Percentiles rank a stretch among this genome's conserved stretches.
Conservation (phyloP, 1,284 basidiomycete species). For the Cryptococcus hybrid region DNA sequence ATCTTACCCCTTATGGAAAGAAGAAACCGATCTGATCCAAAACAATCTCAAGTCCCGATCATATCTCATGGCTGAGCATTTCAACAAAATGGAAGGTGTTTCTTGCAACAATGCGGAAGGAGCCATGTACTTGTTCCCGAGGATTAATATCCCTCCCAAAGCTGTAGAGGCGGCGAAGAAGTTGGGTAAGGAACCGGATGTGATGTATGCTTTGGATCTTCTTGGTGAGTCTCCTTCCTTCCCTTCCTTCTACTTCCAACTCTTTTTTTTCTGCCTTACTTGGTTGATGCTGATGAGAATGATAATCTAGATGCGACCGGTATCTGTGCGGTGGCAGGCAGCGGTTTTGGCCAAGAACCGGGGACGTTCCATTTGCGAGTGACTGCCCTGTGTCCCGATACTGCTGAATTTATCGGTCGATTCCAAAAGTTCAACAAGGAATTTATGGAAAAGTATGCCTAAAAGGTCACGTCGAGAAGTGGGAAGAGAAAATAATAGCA, state of each 20-base stretch:
- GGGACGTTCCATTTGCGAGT: slow-evolving; percentile 84
- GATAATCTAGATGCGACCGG: slow-evolving; percentile 65
- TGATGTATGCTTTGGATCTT: slow-evolving; percentile 78
- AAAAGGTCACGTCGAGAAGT: background rate
- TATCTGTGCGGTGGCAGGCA: slow-evolving; percentile 88
- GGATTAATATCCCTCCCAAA: slow-evolving; percentile 65
- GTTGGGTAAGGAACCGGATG: slow-evolving; percentile 76
- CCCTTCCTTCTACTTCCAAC: too few relatives aligned
- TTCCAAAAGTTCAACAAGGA: slow-evolving; percentile 78
- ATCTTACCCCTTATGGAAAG: slow-evolving; percentile 72
- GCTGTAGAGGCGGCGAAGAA: slow-evolving; percentile 70
- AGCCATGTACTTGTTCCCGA: slow-evolving; percentile 83
- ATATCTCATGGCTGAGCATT: slow-evolving; percentile 66
- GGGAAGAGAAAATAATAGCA: too few relatives aligned
- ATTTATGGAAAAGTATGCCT: slow-evolving; percentile 69
- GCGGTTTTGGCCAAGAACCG: slow-evolving; percentile 86
- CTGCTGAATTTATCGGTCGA: slow-evolving; percentile 83
- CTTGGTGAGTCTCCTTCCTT: slow-evolving; percentile 54
- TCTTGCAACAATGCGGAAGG: slow-evolving; percentile 81
- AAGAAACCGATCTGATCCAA: slow-evolving; percentile 78
- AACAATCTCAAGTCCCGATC: slow-evolving; percentile 69
- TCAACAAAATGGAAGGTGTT: slow-evolving; percentile 75
- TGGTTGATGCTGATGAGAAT: too few relatives aligned
- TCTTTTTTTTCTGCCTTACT: too few relatives aligned
- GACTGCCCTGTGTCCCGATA: slow-evolving; percentile 78